These are phyloP conservation scores for Globisporangium sylvaticum DNA, from an alignment of 352 stramenopile species.

Conservation along the genomic window DNA sequence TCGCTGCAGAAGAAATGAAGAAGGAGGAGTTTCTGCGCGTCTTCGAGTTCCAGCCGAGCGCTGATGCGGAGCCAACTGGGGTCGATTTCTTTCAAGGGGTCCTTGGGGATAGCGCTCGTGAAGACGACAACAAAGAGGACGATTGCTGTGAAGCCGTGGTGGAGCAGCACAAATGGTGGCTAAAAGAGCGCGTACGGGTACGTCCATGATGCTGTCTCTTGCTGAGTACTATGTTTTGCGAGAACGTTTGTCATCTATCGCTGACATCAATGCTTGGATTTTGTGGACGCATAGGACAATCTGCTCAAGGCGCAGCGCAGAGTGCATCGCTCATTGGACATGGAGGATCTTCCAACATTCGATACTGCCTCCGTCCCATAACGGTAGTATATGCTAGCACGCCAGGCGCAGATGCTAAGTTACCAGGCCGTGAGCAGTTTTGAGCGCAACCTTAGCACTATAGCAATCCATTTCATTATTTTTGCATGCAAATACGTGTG, in stretches of 20 bases:
- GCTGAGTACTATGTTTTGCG: too few relatives aligned
- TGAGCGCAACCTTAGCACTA: too few relatives aligned
- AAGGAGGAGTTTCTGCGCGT: neutral
- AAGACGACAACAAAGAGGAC: neutral
- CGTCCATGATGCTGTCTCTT: neutral
- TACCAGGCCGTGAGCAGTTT: too few relatives aligned
- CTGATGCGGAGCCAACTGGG: neutral
- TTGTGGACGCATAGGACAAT: conserved; percentile 3
- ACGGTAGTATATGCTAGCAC: too few relatives aligned
- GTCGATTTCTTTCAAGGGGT: conserved; percentile 2
- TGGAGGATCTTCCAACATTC: too few relatives aligned
- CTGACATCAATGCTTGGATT: neutral
- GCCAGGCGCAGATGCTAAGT: too few relatives aligned
- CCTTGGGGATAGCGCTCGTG: neutral
- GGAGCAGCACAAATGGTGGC: conserved; percentile 10
- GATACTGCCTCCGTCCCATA: too few relatives aligned
- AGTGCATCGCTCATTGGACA: conserved; percentile 9
- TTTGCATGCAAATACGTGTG: neutral
- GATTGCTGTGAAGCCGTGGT: neutral
- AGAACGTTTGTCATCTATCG: neutral
- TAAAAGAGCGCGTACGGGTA: conserved; percentile 8
- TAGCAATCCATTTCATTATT: neutral
- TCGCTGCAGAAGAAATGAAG: neutral
- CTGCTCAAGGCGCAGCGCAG: conserved; percentile 9
- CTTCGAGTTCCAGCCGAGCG: conserved; percentile 11